These are phyloP conservation scores for Lasiosphaeris hirsuta DNA, from an alignment of 495 filamentous ascomycete species.

Conservation along the genomic window DNA sequence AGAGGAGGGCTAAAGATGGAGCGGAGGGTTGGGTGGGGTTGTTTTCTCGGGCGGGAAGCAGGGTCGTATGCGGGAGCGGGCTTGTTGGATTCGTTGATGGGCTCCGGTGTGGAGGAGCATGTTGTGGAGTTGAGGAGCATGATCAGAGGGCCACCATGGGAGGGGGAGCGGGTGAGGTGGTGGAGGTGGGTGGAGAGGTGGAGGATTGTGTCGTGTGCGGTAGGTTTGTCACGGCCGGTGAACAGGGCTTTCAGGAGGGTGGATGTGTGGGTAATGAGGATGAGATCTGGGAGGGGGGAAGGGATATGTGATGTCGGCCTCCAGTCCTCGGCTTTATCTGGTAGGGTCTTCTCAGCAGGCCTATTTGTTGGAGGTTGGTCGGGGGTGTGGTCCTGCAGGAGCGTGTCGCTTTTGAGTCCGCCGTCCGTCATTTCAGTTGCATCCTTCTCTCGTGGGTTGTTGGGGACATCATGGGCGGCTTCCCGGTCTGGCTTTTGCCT, in stretches of 20 bases:
- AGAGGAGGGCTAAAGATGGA: slow-evolving; percentile 34
- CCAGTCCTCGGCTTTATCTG: background rate
- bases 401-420: background rate
- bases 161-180: slow-evolving; percentile 23
- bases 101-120: slow-evolving; percentile 19
- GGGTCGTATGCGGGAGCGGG: background rate
- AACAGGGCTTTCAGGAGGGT: slow-evolving; percentile 41
- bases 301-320: background rate
- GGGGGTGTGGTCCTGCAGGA: background rate
- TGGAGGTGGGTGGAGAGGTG: slow-evolving; percentile 34
- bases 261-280: slow-evolving; percentile 42
- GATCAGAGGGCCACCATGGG: slow-evolving; percentile 28
- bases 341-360: background rate
- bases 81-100: background rate
- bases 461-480: background rate
- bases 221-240: slow-evolving; percentile 31
- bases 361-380: background rate
- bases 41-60: background rate
- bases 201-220: slow-evolving; percentile 34
- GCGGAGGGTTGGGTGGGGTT: slow-evolving; percentile 22
- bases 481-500: background rate
- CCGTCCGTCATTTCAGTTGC: slow-evolving; percentile 28
- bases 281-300: slow-evolving; percentile 29
- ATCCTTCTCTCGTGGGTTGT: background rate
- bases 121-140: slow-evolving; percentile 44